phyloP scores from a whole-genome alignment of 495 filamentous ascomycete genomes.

The Talaromyces ruber region DNA sequence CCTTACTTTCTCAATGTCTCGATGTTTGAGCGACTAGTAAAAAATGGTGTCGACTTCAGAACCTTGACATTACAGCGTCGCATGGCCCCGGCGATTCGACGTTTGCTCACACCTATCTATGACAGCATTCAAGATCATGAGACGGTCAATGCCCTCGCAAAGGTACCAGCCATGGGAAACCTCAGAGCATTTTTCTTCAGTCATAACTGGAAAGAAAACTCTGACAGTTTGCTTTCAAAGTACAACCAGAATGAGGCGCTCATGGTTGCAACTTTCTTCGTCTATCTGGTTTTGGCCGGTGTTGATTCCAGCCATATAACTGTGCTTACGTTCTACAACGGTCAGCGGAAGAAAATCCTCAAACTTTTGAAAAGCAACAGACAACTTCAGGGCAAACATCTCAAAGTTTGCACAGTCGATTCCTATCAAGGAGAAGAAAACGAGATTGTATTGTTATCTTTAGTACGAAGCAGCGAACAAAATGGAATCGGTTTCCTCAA shows the following conservation, averaged over 20 bases:
- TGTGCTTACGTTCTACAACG: constrained; percentile 85
- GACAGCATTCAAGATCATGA: constrained; percentile 57
- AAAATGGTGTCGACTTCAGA: constrained; percentile 55
- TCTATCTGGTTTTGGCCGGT: constrained; percentile 65
- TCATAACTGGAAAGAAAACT: constrained; percentile 59
- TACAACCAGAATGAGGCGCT: constrained; percentile 66
- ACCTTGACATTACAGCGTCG: constrained; percentile 55
- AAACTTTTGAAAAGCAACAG: constrained; percentile 39
- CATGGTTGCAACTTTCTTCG: constrained; percentile 67
- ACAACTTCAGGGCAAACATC: constrained; percentile 35
- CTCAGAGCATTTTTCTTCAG: constrained; percentile 61
- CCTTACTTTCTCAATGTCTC: constrained; percentile 61
- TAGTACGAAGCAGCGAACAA: constrained; percentile 63
- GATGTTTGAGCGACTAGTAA: constrained; percentile 70
- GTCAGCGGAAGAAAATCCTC: constrained; percentile 62
- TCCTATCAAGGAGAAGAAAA: constrained; percentile 96
- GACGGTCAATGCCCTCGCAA: constrained; percentile 49
- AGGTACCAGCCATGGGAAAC: constrained; percentile 73
- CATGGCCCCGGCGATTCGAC: constrained; percentile 66
- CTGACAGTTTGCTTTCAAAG: constrained; percentile 58
- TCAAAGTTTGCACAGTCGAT: constrained; percentile 79
- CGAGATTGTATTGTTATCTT: constrained; percentile 71
- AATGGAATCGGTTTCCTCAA: constrained; percentile 60
- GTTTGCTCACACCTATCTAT: constrained; percentile 59
- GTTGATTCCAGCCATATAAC: constrained; percentile 56